Percentiles rank a stretch among this genome's conserved stretches.
These are phyloP conservation scores for Gossypium lobatum DNA, from an alignment of 441 rosid species.

Conservation along the genomic window DNA sequence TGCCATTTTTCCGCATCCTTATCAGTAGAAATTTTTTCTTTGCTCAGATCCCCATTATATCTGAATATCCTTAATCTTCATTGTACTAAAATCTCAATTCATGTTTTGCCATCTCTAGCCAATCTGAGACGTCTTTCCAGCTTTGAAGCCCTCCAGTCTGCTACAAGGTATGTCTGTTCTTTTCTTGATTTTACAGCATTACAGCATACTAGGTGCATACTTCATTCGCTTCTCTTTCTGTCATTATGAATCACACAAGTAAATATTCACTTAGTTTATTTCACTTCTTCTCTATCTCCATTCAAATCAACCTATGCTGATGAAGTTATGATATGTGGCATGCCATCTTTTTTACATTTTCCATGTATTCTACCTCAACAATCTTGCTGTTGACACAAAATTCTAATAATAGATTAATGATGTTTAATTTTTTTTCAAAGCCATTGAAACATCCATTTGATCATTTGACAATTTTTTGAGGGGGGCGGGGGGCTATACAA, in stretches of 20 bases:
- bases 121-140: constrained; percentile 68
- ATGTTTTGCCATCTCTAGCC: constrained; percentile 33
- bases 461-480: background rate
- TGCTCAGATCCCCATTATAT: background rate
- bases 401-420: background rate
- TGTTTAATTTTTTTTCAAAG: background rate
- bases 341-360: background rate
- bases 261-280: background rate
- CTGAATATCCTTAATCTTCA: background rate
- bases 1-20: background rate
- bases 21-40: background rate
- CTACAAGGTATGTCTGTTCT: constrained; percentile 45
- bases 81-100: constrained; percentile 6
- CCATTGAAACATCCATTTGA: background rate
- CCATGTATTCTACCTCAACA: background rate
- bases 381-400: background rate
- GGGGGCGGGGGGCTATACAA: background rate
- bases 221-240: background rate
- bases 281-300: background rate
- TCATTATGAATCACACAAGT: background rate
- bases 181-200: background rate
- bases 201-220: background rate
- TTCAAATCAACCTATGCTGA: constrained; percentile 2
- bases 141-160: constrained; percentile 69
- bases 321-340: background rate